Conservation (phyloP, 371 early-diverging fungal species). For the Mucor racemosus region DNA sequence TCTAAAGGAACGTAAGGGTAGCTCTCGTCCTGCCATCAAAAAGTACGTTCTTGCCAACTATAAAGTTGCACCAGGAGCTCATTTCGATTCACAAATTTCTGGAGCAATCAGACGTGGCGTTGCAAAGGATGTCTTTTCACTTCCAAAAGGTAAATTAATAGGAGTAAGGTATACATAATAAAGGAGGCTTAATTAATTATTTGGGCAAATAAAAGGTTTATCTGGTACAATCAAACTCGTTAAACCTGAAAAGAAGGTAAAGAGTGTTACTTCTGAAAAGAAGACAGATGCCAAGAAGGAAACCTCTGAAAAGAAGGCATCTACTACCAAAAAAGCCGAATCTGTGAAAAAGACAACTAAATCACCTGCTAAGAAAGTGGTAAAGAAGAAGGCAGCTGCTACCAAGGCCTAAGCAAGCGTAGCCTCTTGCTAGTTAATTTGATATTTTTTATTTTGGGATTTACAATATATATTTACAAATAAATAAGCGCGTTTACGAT, state of each 20-base stretch:
- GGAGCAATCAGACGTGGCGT: conserved; percentile 64
- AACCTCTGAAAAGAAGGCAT: conserved; percentile 16
- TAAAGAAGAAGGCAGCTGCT: conserved; percentile 31
- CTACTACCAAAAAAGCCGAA: conserved; percentile 25
- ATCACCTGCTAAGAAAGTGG: conserved; percentile 49
- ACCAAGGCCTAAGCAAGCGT: background rate
- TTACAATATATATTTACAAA: conserved; percentile 18
- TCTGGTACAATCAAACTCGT: conserved; percentile 33
- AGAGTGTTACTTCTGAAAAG: conserved; percentile 33
- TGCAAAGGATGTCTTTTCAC: conserved; percentile 58
- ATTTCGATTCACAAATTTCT: conserved; percentile 59
- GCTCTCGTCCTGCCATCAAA: conserved; percentile 73
- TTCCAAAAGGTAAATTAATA: conserved; percentile 59
- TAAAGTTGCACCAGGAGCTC: conserved; percentile 52
- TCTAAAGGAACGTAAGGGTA: conserved; percentile 73
- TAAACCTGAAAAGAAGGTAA: conserved; percentile 60
- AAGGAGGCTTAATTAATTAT: background rate
- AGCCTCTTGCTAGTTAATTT: no score
- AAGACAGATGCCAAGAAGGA: conserved; percentile 37
- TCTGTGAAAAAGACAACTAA: conserved; percentile 24
- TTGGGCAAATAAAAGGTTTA: background rate
- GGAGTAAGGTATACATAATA: background rate
- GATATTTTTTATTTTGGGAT: background rate
- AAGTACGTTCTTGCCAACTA: conserved; percentile 76
- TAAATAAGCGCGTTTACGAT: background rate